These are phyloP conservation scores for Athelia sp. DNA, from an alignment of 1,284 basidiomycete genomes.

Conservation along the genomic window DNA sequence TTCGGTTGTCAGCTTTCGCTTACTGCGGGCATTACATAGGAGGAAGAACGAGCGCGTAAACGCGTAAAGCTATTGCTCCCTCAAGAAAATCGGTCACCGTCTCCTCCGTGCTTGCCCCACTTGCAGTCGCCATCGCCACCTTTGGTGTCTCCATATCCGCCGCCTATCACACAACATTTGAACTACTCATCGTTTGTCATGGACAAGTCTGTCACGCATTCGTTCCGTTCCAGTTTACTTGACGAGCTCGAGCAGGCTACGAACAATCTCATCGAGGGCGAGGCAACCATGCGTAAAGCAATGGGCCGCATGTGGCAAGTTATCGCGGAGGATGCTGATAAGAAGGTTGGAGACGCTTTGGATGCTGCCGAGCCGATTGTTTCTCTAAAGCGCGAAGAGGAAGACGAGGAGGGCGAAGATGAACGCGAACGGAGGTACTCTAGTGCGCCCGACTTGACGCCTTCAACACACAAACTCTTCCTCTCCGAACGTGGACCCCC, in stretches of 20 bases:
- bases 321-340: conserved; percentile 61
- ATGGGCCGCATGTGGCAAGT: conserved; percentile 76
- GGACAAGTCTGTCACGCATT: conserved; percentile 77
- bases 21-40: conserved; percentile 32
- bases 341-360: conserved; percentile 7
- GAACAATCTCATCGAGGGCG: conserved; percentile 75
- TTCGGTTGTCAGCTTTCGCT: not conserved
- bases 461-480: conserved; percentile 62
- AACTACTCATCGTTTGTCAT: conserved; percentile 79
- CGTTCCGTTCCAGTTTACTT: conserved; percentile 71
- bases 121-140: conserved; percentile 56
- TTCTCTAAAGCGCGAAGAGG: conserved; percentile 62
- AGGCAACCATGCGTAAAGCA: conserved; percentile 63
- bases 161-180: conserved; percentile 58
- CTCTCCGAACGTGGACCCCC: conserved; percentile 39
- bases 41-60: conserved; percentile 75
- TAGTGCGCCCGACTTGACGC: conserved; percentile 61
- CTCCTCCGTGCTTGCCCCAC: conserved; percentile 54
- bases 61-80: conserved; percentile 65
- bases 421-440: conserved; percentile 46
- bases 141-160: conserved; percentile 62
- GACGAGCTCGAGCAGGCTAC: conserved; percentile 74
- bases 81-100: conserved; percentile 48
- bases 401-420: conserved; percentile 51
- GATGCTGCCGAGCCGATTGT: conserved; percentile 35